phyloP scores from a whole-genome alignment of 1,284 basidiomycete genomes.

The Peniophora sp. region DNA sequence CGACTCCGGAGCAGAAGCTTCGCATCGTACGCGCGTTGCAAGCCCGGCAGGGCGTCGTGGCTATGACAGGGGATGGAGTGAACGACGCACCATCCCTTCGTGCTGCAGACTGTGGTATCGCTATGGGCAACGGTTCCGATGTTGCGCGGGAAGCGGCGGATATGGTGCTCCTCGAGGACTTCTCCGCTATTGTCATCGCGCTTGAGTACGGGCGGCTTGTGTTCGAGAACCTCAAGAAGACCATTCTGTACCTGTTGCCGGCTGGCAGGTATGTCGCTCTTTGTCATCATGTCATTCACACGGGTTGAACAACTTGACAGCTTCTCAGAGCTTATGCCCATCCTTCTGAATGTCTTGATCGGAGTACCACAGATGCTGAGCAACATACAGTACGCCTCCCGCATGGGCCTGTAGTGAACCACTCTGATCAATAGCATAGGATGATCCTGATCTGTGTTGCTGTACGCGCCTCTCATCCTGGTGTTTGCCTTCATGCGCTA shows the following conservation, averaged over 20 bases:
- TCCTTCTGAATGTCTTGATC: constrained; percentile 46
- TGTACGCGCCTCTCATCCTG: constrained; percentile 7
- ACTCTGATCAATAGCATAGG: constrained; percentile 13
- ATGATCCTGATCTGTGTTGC: constrained; percentile 54
- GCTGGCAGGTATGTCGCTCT: constrained; percentile 28
- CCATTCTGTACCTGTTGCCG: constrained; percentile 38
- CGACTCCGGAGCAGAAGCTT: constrained; percentile 68
- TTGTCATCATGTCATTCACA: neutral
- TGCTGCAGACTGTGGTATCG: constrained; percentile 48
- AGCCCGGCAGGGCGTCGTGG: constrained; percentile 40
- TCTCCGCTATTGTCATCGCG: constrained; percentile 40
- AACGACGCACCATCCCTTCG: constrained; percentile 63
- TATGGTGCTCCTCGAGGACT: constrained; percentile 39
- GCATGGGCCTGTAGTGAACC: neutral
- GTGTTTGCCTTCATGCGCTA: neutral
- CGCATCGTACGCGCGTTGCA: constrained; percentile 60
- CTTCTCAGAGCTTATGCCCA: constrained; percentile 64
- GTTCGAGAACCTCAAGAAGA: constrained; percentile 62
- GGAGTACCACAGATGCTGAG: constrained; percentile 43
- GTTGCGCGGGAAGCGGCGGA: constrained; percentile 43
- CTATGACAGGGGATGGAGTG: constrained; percentile 37
- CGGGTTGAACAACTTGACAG: constrained; percentile 13
- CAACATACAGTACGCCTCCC: constrained; percentile 34
- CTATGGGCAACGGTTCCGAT: constrained; percentile 45
- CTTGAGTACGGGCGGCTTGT: constrained; percentile 54